Base-by-base conservation (phyloP, 768 basidiomycete genomes). In the Kwoniella heveanensis region DNA sequence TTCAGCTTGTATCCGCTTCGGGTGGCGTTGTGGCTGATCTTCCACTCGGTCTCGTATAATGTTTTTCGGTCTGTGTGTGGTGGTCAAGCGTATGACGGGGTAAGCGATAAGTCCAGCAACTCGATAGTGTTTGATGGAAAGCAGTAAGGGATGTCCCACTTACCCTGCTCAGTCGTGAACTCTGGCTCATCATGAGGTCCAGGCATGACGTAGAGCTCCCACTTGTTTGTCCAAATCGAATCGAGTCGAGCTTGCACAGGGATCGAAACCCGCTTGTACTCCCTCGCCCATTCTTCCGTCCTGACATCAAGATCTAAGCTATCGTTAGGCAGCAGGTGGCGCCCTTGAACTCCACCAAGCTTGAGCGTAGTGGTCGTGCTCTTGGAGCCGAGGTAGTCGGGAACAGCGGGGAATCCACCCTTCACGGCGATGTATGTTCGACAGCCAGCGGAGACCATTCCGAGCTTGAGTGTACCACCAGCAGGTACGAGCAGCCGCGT, bases 1-100 rank as follows among this genome's bases (percentile, higher is more conserved):
- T 87, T 83, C 1, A 90, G 80, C 4, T 88, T 84, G 50, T 88
- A 85, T 2, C 88, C 88, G 72, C 86, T 84, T 22, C 88, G 82
- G 66, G 87, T 88, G 67, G 85, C 86, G 0, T 86, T 83, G 0
- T 84, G 73, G 61, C 85, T 85, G 37, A 88, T 81, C 0, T 74
- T 80, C 86, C 85, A 88, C 1, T 66, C 68, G 0, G 85, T 84
- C 0, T 75, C 74, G 68, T 88, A 88, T 65, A 89, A 87, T 7
- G 70, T 66, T 0, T 73, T 55, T 27, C 84, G 82, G 19, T 87
- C 87, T 70, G 29, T 9, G 32, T 19, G 47, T n/a, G n/a, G n/a
- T n/a, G n/a, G n/a, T n/a, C n/a, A n/a, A n/a, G n/a, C n/a, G n/a
- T n/a, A n/a, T n/a, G n/a, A n/a, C n/a, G n/a, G n/a, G n/a, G n/a